A percentile compares a stretch with the other conserved stretches of the same genome.
phyloP scores from a whole-genome alignment of 1,284 basidiomycete species.

The Marasmius sp. region DNA sequence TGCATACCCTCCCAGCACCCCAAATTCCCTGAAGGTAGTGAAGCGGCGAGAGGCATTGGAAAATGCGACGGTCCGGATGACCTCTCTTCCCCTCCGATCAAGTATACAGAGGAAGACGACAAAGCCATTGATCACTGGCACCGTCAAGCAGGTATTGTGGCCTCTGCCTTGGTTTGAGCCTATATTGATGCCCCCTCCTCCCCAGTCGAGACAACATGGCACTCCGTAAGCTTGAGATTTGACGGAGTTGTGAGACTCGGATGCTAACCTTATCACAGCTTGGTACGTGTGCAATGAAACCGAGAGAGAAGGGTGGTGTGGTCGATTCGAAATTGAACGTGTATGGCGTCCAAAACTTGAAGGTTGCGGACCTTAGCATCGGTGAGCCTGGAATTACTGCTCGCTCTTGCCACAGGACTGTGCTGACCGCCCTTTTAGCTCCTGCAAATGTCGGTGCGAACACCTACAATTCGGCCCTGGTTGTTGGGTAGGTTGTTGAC shows the following conservation, averaged over 20 bases:
- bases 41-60: neutral
- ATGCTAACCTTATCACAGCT: constrained; percentile 33
- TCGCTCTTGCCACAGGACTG: neutral
- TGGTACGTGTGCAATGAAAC: constrained; percentile 70
- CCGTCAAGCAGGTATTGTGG: constrained; percentile 25
- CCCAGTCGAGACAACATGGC: constrained; percentile 49
- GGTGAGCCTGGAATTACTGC: neutral
- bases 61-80: constrained; percentile 32
- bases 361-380: constrained; percentile 44
- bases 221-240: constrained; percentile 42
- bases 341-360: constrained; percentile 59
- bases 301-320: constrained; percentile 56
- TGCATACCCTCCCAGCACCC: constrained; percentile 29
- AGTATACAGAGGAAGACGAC: constrained; percentile 61
- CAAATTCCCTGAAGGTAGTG: constrained; percentile 24
- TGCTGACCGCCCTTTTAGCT: constrained; percentile 11
- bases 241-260: neutral
- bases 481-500: constrained; percentile 4
- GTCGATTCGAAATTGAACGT: constrained; percentile 63
- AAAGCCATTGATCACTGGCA: constrained; percentile 47
- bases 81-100: constrained; percentile 43
- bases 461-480: constrained; percentile 12
- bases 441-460: constrained; percentile 26
- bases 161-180: neutral
- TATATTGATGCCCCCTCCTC: neutral